A percentile compares a stretch with the other conserved stretches of the same genome.
Evolutionary conservation across 306 rosid genomes (phyloP).

Genomic region (Cotoneaster glaucophyllus): DNA sequence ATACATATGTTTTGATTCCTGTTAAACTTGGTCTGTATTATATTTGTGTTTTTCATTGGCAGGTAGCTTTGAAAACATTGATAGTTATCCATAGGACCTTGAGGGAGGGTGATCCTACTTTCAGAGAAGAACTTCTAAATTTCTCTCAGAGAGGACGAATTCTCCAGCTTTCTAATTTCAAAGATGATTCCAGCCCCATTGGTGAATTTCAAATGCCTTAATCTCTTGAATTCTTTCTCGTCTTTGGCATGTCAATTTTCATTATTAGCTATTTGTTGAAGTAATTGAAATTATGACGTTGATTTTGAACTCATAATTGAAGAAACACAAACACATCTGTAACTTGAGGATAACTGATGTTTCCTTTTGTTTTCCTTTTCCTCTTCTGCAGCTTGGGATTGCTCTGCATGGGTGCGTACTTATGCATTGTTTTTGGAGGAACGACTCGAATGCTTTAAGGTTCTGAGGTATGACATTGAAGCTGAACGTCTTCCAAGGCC

Average conservation of each 20-base stretch:
- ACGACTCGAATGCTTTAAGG: slow-evolving; percentile 90
- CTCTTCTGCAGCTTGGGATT: slow-evolving; percentile 82
- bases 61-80: slow-evolving; percentile 93
- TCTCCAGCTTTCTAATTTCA: slow-evolving; percentile 93
- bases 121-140: slow-evolving; percentile 88
- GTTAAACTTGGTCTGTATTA: not conserved
- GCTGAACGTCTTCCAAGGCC: slow-evolving; percentile 94
- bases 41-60: slow-evolving; percentile 24
- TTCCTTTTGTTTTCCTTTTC: not conserved
- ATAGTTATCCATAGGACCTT: slow-evolving; percentile 86
- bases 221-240: slow-evolving; percentile 10
- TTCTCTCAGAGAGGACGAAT: slow-evolving; percentile 77
- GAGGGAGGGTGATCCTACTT: slow-evolving; percentile 97
- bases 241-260: slow-evolving; percentile 15
- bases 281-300: slow-evolving; percentile 1
- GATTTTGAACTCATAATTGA: not conserved
- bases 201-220: slow-evolving; percentile 43
- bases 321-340: not conserved
- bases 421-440: slow-evolving; percentile 98
- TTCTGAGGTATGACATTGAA: slow-evolving; percentile 92
- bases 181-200: slow-evolving; percentile 96
- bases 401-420: slow-evolving; percentile 99
- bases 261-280: slow-evolving; percentile 8
- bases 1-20: not conserved
- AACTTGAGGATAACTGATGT: not conserved